Percentiles rank a stretch among this genome's conserved stretches.
Conservation (phyloP, 2,329 filamentous ascomycete genomes). For the Grosmannia serpens region DNA sequence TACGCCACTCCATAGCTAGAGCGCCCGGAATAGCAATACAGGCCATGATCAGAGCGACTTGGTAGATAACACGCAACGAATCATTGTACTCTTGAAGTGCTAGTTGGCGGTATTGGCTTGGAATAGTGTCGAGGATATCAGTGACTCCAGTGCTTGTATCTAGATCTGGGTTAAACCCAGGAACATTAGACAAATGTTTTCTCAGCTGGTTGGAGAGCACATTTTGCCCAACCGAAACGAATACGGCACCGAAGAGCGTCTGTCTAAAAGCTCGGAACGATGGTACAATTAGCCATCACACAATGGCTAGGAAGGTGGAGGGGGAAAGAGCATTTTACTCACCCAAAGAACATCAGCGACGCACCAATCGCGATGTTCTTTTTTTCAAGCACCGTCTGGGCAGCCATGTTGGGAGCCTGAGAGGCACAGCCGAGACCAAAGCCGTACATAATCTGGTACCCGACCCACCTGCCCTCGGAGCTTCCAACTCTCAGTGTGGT, state of each 20-base stretch:
- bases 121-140: conserved; percentile 4
- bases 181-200: neutral
- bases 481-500: conserved; percentile 34
- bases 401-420: conserved; percentile 32
- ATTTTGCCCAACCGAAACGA: conserved; percentile 8
- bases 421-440: conserved; percentile 30
- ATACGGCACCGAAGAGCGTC: conserved; percentile 8
- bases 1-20: conserved; percentile 43
- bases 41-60: conserved; percentile 38
- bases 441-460: conserved; percentile 31
- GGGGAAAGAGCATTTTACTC: neutral
- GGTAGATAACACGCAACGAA: conserved; percentile 40
- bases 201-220: conserved; percentile 1
- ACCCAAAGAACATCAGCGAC: conserved; percentile 30
- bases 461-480: conserved; percentile 17
- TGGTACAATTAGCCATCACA: neutral
- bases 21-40: conserved; percentile 37
- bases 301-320: neutral
- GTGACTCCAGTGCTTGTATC: conserved; percentile 5
- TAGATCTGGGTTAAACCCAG: neutral
- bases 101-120: neutral
- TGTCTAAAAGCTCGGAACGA: neutral
- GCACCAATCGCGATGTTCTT: conserved; percentile 30
- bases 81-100: conserved; percentile 39
- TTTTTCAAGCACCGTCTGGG: conserved; percentile 30